These are phyloP conservation scores for Rhynchospora breviuscula DNA, from an alignment of 176 grass and related monocot species.

Conservation along the genomic window DNA sequence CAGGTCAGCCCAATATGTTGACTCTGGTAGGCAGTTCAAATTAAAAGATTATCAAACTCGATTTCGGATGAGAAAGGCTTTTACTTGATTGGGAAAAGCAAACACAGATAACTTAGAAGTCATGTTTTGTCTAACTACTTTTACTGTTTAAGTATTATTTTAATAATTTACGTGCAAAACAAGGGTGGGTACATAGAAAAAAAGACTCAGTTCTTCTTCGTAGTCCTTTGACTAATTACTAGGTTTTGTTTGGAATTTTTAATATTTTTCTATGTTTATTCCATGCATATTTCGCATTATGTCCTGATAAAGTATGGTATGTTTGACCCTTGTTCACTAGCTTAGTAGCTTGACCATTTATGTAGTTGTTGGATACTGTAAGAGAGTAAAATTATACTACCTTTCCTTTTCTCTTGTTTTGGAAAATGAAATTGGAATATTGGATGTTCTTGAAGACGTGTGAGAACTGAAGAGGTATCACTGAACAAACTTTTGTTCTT, in stretches of 20 bases:
- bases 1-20: background rate
- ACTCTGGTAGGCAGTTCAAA: background rate
- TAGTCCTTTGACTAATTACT: background rate
- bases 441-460: background rate
- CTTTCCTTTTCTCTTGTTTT: background rate
- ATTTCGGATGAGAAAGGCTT: background rate
- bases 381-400: background rate
- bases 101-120: background rate
- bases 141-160: background rate
- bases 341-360: background rate
- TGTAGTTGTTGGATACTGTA: background rate
- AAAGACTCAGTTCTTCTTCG: background rate
- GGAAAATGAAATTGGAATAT: background rate
- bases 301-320: background rate
- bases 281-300: background rate
- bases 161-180: background rate
- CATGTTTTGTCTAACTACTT: background rate
- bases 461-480: background rate
- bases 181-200: background rate
- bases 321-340: background rate
- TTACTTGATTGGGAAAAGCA: background rate
- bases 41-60: background rate
- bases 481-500: background rate
- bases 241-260: background rate
- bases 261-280: background rate